Evolutionary conservation across 2,329 filamentous ascomycete genomes (phyloP).

Genomic region (Elsinoe arachidis): DNA sequence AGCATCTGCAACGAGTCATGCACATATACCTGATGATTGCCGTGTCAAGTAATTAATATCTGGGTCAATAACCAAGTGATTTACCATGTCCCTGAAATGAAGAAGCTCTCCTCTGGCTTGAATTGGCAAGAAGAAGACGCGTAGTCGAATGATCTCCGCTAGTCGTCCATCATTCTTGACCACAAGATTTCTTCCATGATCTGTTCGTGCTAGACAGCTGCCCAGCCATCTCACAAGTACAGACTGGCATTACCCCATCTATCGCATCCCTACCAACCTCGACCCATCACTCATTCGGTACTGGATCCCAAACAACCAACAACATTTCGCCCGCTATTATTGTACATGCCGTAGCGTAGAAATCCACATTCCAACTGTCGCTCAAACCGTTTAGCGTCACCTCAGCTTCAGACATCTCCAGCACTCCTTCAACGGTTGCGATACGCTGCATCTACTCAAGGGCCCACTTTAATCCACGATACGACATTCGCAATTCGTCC

Average conservation of each 20-base stretch:
- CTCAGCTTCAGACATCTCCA: constrained; percentile 2
- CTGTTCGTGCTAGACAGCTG: neutral
- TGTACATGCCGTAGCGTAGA: neutral
- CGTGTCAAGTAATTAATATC: too few relatives aligned
- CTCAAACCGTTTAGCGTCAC: constrained; percentile 6
- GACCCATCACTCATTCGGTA: neutral
- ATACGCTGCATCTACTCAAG: neutral
- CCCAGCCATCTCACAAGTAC: neutral
- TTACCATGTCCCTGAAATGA: too few relatives aligned
- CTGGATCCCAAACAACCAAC: neutral
- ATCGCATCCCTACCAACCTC: neutral
- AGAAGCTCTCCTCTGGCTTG: too few relatives aligned
- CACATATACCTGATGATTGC: too few relatives aligned
- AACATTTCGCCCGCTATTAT: neutral
- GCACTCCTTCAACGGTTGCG: constrained; percentile 7
- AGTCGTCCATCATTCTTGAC: neutral
- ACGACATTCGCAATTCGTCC: neutral
- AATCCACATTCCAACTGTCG: neutral
- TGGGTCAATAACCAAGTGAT: too few relatives aligned
- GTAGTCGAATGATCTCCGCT: neutral
- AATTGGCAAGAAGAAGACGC: too few relatives aligned
- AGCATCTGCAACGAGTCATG: neutral
- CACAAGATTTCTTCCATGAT: neutral
- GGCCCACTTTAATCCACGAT: neutral
- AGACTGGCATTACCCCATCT: neutral